Evolutionary conservation across 108 stramenopile species (phyloP), one percentile per base, ranked within the genome.

Genomic region (Fragilariopsis cylindrus): DNA sequence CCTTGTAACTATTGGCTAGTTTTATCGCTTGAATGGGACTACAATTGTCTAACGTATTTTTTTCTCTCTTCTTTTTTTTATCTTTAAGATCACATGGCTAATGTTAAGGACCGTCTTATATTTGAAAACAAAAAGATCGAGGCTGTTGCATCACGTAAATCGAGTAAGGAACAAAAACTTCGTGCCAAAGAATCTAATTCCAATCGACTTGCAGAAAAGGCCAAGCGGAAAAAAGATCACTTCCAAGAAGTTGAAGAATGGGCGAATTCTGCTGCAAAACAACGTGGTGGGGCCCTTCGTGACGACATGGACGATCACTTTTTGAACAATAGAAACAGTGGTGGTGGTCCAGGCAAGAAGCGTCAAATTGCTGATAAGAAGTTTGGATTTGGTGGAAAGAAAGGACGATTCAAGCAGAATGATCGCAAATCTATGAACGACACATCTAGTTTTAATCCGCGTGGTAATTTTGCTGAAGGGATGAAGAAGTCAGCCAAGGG

Each of bases 111-210:
- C 72, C 85, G 96, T 67, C 92, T 99, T 55, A 94, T 99, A 60
- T 96, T 97, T 71, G 98, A 99, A 85, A 93, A 89, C 76, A 95
- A 98, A 79, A 98, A 98, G 86, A 99, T 99, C 76, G 94, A 97
- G 43, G 99, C 99, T 40, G 94, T 99, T 58, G 92, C 96, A 74
- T 90, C 80, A 43, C 71, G 83, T 53, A 86, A 88, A 71, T 66
- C 80, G 43, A 85, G 85, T 65, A 80, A 82, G 49, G 87, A 88
- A 54, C 82, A 83, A 49, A 85, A 88, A 52, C 73, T 88, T 3
- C 87, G 82, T 58, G 72, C 80, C 47, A 83, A 81, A 48, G 84
- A 85, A 60, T 76, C 82, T 39, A 82, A 85, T 7, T 88, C 96
- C 30, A 88, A 96, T 75, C 90, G 90, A 39, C 70, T 90, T 12